Evolutionary conservation across 257 asterid species (phyloP).

Genomic region (Ehretia macrophylla): DNA sequence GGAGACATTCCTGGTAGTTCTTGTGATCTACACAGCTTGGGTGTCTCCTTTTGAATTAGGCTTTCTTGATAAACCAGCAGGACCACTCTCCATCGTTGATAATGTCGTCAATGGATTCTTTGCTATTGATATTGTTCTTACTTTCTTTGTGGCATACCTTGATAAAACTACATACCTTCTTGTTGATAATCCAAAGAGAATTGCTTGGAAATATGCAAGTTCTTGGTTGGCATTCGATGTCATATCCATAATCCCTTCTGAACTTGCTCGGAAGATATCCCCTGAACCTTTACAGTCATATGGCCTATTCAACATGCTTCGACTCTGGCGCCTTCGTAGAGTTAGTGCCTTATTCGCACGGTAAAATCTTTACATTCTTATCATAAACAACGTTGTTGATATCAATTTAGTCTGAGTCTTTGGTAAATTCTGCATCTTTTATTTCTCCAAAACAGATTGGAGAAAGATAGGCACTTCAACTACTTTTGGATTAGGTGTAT

Average conservation of each 20-base stretch:
- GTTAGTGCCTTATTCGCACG: constrained; percentile 77
- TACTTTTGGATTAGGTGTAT: constrained; percentile 87
- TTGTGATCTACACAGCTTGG: constrained; percentile 89
- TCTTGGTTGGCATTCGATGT: constrained; percentile 66
- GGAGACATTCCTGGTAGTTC: constrained; percentile 63
- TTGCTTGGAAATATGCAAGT: constrained; percentile 29
- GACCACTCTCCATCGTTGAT: constrained; percentile 48
- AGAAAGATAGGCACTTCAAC: constrained; percentile 85
- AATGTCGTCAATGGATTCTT: constrained; percentile 80
- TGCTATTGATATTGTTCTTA: constrained; percentile 69
- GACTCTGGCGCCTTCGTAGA: constrained; percentile 90
- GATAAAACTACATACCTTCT: constrained; percentile 61
- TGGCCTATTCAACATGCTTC: constrained; percentile 73
- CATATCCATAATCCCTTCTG: constrained; percentile 76
- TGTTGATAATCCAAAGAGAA: constrained; percentile 50
- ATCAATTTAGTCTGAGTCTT: too few relatives aligned
- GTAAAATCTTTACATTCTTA: too few relatives aligned
- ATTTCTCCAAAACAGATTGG: constrained; percentile 43
- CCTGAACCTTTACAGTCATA: constrained; percentile 45
- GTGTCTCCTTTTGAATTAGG: constrained; percentile 92
- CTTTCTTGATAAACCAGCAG: constrained; percentile 48
- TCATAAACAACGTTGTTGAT: too few relatives aligned
- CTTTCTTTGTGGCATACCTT: constrained; percentile 86
- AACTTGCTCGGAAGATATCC: constrained; percentile 45
- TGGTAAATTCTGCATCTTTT: too few relatives aligned